Percentiles rank a stretch among this genome's conserved stretches.
phyloP scores from a whole-genome alignment of 352 stramenopile genomes.

The Phytopythium aichiense region DNA sequence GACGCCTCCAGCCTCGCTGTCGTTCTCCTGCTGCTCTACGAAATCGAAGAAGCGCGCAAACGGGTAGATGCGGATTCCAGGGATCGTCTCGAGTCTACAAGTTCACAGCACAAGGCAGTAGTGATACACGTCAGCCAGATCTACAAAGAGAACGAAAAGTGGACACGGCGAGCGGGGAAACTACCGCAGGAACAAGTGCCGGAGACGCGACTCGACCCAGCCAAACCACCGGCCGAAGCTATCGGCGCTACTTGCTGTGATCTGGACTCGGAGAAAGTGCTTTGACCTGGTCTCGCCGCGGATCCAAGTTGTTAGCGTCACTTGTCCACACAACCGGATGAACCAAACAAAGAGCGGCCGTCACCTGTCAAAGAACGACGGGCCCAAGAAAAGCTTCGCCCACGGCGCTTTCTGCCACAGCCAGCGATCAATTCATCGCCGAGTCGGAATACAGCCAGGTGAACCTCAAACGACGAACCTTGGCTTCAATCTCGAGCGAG shows the following conservation, averaged over 20 bases:
- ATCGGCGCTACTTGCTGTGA: conserved; percentile 46
- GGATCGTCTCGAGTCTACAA: conserved; percentile 53
- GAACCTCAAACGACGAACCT: conserved; percentile 29
- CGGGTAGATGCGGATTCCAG: conserved; percentile 55
- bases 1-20: conserved; percentile 13
- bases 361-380: conserved; percentile 77
- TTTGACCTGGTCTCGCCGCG: conserved; percentile 41
- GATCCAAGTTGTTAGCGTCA: not conserved
- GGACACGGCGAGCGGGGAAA: not conserved
- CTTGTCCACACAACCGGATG: not conserved
- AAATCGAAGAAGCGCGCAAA: conserved; percentile 85
- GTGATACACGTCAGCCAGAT: not conserved
- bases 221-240: conserved; percentile 78
- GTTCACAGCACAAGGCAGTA: not conserved
- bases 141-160: too few species aligned
- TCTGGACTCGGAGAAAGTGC: conserved; percentile 79
- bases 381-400: conserved; percentile 71
- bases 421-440: conserved; percentile 5
- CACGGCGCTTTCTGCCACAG: conserved; percentile 60
- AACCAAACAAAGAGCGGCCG: not conserved
- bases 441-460: not conserved
- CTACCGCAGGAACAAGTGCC: conserved; percentile 76
- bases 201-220: conserved; percentile 84
- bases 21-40: conserved; percentile 8
- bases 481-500: conserved; percentile 80